Evolutionary conservation across 2,329 filamentous ascomycete species (phyloP), one percentile per base, ranked within the genome.

Genomic region (Neofusicoccum umdonicola): DNA sequence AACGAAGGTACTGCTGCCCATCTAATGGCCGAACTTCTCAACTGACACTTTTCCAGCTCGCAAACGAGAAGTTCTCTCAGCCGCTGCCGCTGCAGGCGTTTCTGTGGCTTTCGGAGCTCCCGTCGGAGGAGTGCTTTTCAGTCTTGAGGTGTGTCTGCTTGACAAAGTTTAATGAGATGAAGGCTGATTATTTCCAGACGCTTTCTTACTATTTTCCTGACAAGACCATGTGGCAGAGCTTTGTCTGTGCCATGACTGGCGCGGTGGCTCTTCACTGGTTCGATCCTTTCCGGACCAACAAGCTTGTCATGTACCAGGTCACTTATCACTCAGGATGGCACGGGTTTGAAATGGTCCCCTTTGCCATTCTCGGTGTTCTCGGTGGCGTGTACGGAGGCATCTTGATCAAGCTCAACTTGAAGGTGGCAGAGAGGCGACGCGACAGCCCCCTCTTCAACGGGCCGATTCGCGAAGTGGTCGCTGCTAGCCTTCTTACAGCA

Each of bases 201-300:
- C 82, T 98, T 2, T 96, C 93, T 0, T 98, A 97, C 76, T 98
- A 97, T 77, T 98, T 98, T 71, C 94, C 95, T 0, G 94, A 98
- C 79, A 98, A 98, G 78, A 98, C 95, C 9, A 98, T 99, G 95
- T 99, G 95, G 95, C 95, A 97, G 76, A 97, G 93, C 72, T 99
- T 99, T 73, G 95, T 99, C 45, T 98, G 95, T 72, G 95, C 95
- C 74, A 98, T 98, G 93, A 92, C 96, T n/a, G 95, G 93, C 15
- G 94, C 95, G 17, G 92, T 98, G 42, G 92, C 93, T 13, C 83
- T 99, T 4, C 94, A 98, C 77, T 92, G 92, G 4, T 86, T 97
- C 67, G 95, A 99, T 74, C 95, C 95, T 4, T 97, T 98, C 76
- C 87, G 95, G 62, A 96, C 93, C 1, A 95, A 94, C 62, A 96